Evolutionary conservation across 805 yeast genomes (phyloP).

Genomic region (Ogataea neopini): DNA sequence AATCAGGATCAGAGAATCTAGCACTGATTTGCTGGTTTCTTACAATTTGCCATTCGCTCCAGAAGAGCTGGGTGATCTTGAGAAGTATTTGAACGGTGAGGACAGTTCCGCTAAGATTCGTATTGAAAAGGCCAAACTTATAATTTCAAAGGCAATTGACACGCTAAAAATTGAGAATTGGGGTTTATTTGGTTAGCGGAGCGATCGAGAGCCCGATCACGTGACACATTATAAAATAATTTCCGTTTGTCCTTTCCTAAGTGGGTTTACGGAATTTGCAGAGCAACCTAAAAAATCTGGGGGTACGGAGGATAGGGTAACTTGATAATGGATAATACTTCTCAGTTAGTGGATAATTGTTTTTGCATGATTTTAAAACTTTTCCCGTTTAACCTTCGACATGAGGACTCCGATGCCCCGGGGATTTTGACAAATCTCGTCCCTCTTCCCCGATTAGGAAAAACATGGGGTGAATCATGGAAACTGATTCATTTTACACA

Average conservation of each 20-base stretch:
- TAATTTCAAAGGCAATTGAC: conserved; percentile 27
- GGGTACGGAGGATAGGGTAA: conserved; percentile 4
- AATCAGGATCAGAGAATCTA: conserved; percentile 49
- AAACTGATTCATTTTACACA: not conserved
- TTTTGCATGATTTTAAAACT: not conserved
- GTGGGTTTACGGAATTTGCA: conserved; percentile 6
- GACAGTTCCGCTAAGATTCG: conserved; percentile 30
- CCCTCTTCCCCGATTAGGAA: conserved; percentile 1
- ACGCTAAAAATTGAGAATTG: conserved; percentile 46
- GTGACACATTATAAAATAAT: not conserved
- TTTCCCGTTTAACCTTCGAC: conserved; percentile 16
- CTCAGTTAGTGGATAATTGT: too few relatives aligned
- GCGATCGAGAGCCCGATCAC: not conserved
- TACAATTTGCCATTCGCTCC: conserved; percentile 55
- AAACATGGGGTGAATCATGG: conserved; percentile 9
- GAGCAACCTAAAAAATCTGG: conserved; percentile 1
- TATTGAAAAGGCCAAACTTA: conserved; percentile 29
- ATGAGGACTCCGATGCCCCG: conserved; percentile 21
- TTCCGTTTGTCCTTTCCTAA: conserved; percentile 12
- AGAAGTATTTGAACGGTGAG: conserved; percentile 7
- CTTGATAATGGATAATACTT: not conserved
- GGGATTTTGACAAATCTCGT: conserved; percentile 6
- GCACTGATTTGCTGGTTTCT: conserved; percentile 63
- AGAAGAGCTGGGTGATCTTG: conserved; percentile 30
- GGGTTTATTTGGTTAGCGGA: conserved; percentile 42